These are phyloP conservation scores for Teratosphaeria pseudoeucalypti DNA, from an alignment of 2,329 filamentous ascomycete genomes.

Conservation along the genomic window DNA sequence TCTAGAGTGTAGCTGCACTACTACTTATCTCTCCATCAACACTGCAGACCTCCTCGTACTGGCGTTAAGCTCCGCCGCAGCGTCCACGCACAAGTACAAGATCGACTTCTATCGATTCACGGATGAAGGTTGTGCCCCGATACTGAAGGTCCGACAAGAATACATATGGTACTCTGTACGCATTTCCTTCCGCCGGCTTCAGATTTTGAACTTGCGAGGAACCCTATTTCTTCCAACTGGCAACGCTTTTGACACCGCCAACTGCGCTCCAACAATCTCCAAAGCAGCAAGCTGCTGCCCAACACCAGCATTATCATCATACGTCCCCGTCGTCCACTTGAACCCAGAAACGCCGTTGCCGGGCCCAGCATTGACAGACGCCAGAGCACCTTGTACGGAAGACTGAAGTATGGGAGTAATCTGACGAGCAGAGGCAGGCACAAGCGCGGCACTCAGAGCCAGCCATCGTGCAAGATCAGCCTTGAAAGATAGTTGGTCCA, in stretches of 20 bases:
- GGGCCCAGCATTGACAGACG: slow-evolving; percentile 39
- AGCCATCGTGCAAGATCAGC: slow-evolving; percentile 42
- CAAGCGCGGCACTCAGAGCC: slow-evolving; percentile 33
- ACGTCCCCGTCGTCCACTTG: slow-evolving; percentile 30
- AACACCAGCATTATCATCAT: slow-evolving; percentile 38
- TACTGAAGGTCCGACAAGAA: too few relatives aligned
- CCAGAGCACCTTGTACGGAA: slow-evolving; percentile 45
- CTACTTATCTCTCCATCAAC: too few relatives aligned
- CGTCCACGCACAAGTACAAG: too few relatives aligned
- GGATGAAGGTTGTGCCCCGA: too few relatives aligned
- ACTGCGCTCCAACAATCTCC: slow-evolving; percentile 35
- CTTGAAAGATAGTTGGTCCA: slow-evolving; percentile 36
- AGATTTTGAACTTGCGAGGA: not conserved
- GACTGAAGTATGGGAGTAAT: slow-evolving; percentile 43
- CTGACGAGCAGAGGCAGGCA: not conserved
- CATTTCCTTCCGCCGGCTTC: not conserved
- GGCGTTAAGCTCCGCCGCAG: too few relatives aligned
- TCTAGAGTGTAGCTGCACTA: too few relatives aligned
- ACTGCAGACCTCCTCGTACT: too few relatives aligned
- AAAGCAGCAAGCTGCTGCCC: slow-evolving; percentile 47
- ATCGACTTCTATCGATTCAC: too few relatives aligned
- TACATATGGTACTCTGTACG: too few relatives aligned
- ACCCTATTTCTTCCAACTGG: not conserved
- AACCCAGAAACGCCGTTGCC: slow-evolving; percentile 30
- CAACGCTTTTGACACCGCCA: slow-evolving; percentile 2